Conservation (phyloP, 305 asterid genomes). For the Fraxinus latifolia region DNA sequence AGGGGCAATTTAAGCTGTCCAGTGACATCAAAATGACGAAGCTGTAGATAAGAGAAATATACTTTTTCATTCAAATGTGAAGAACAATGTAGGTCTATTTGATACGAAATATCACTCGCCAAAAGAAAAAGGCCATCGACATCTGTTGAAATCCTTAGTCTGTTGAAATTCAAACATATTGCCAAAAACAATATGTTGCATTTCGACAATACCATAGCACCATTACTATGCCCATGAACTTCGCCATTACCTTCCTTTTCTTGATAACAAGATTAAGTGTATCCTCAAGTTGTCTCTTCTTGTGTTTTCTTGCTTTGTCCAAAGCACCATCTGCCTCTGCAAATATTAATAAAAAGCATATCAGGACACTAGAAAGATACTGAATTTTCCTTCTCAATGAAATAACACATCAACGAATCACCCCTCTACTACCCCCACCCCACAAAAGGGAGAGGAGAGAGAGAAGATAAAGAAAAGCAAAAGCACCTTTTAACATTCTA, state of each 20-base stretch:
- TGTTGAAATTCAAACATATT: background rate
- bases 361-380: slow-evolving; percentile 3
- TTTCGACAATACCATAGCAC: background rate
- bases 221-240: background rate
- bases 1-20: background rate
- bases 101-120: background rate
- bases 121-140: background rate
- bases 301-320: slow-evolving; percentile 99
- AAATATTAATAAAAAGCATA: slow-evolving; percentile 18
- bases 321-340: slow-evolving; percentile 99
- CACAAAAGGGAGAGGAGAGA: background rate
- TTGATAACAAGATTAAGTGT: slow-evolving; percentile 88
- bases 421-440: background rate
- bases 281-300: slow-evolving; percentile 97
- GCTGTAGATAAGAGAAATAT: background rate
- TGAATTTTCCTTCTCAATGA: background rate
- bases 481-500: background rate
- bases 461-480: background rate
- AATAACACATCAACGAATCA: background rate
- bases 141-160: background rate
- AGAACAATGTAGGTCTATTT: background rate
- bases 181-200: background rate
- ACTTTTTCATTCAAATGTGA: background rate
- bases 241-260: slow-evolving; percentile 77
- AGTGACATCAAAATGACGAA: background rate